Conservation (phyloP, 768 basidiomycete species). For the Xerocomellus intermedius region DNA sequence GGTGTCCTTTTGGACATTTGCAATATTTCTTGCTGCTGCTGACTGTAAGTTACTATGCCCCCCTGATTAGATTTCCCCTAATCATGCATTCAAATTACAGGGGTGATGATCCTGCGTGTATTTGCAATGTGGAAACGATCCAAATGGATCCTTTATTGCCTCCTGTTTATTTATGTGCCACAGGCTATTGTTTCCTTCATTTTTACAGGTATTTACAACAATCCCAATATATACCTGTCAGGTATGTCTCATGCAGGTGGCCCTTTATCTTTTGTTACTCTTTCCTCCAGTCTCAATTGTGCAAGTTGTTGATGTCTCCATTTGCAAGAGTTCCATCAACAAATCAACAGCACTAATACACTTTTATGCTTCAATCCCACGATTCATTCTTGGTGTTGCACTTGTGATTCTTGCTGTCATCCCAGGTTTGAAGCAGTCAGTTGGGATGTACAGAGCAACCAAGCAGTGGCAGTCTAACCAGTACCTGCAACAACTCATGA, state of each 20-base stretch:
- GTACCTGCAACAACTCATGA: neutral
- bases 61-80: neutral
- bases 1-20: neutral
- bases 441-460: conserved; percentile 3
- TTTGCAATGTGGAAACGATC: neutral
- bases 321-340: no score
- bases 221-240: neutral
- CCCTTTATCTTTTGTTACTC: no score
- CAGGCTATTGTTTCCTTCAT: neutral
- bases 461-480: conserved; percentile 6
- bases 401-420: neutral
- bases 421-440: neutral
- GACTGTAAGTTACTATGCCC: conserved; percentile 2
- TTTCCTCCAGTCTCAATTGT: neutral
- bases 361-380: neutral
- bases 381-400: neutral
- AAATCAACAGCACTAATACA: no score
- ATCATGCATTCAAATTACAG: neutral
- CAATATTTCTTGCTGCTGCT: neutral
- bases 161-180: neutral
- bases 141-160: neutral
- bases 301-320: neutral
- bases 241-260: neutral
- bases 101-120: conserved; percentile 3
- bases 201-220: neutral